Evolutionary conservation across 352 stramenopile species (phyloP).

Genomic region (Stramenopiles sp.): DNA sequence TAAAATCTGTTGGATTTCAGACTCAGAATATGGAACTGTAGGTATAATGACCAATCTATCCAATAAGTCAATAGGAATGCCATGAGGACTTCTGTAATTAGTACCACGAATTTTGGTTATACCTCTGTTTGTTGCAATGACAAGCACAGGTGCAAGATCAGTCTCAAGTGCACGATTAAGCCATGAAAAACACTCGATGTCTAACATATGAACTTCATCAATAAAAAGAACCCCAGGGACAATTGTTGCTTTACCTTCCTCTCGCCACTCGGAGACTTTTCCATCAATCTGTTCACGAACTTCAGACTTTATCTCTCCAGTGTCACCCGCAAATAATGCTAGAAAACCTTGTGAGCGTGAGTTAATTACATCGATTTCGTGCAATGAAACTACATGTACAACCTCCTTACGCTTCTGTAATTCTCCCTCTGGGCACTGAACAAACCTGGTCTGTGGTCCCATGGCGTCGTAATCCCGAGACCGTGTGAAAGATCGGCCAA

Average conservation of each 20-base stretch:
- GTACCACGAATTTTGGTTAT: constrained; percentile 89
- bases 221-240: constrained; percentile 96
- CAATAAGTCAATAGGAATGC: constrained; percentile 88
- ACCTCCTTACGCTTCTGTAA: constrained; percentile 93
- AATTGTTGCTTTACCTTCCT: constrained; percentile 80
- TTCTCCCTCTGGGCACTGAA: constrained; percentile 75
- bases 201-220: constrained; percentile 95
- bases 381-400: constrained; percentile 77
- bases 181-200: constrained; percentile 99
- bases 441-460: constrained; percentile 55
- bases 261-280: constrained; percentile 60
- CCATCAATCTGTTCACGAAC: constrained; percentile 93
- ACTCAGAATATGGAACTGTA: constrained; percentile 69
- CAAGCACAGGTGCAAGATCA: constrained; percentile 81
- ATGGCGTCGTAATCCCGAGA: constrained; percentile 94
- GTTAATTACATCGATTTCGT: constrained; percentile 99
- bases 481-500: constrained; percentile 80
- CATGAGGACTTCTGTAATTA: constrained; percentile 90
- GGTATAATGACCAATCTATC: constrained; percentile 94
- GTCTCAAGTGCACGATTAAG: constrained; percentile 89
- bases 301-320: constrained; percentile 91
- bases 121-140: constrained; percentile 93
- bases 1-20: constrained; percentile 81
- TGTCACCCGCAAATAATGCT: constrained; percentile 91
- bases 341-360: constrained; percentile 90